phyloP scores from a whole-genome alignment of 1,284 basidiomycete genomes.

The Chiua sp. region DNA sequence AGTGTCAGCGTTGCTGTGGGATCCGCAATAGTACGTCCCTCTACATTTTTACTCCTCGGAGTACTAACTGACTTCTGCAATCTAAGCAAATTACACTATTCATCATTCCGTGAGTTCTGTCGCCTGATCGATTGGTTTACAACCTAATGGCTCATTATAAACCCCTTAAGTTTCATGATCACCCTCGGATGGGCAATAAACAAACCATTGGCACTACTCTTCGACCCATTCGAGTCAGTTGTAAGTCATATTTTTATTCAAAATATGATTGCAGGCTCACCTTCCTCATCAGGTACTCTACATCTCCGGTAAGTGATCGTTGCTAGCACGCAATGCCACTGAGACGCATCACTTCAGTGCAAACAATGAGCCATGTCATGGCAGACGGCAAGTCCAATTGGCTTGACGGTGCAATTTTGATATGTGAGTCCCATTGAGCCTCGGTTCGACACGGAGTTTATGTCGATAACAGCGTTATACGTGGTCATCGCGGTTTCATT shows the following conservation, averaged over 20 bases:
- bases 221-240: conserved; percentile 83
- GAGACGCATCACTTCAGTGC: conserved; percentile 43
- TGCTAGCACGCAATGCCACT: conserved; percentile 1
- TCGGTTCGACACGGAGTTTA: background rate
- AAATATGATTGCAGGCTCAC: conserved; percentile 14
- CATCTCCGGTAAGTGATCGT: conserved; percentile 34
- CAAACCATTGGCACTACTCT: conserved; percentile 75
- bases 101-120: conserved; percentile 38
- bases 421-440: conserved; percentile 50
- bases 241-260: conserved; percentile 39
- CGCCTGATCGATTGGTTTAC: background rate
- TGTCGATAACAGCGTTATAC: conserved; percentile 37
- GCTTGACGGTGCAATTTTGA: conserved; percentile 76
- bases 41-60: background rate
- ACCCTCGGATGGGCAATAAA: conserved; percentile 70
- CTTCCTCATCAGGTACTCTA: conserved; percentile 42
- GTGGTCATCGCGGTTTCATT: conserved; percentile 46
- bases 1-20: conserved; percentile 86
- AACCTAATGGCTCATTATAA: background rate
- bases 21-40: conserved; percentile 78
- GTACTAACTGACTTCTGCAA: background rate
- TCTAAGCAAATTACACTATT: conserved; percentile 86
- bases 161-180: conserved; percentile 60
- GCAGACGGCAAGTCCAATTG: conserved; percentile 88
- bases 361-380: conserved; percentile 84